Percentiles rank a stretch among this genome's conserved stretches.
Evolutionary conservation across 441 rosid species (phyloP).

Genomic region (Arabidopsis lyrata): DNA sequence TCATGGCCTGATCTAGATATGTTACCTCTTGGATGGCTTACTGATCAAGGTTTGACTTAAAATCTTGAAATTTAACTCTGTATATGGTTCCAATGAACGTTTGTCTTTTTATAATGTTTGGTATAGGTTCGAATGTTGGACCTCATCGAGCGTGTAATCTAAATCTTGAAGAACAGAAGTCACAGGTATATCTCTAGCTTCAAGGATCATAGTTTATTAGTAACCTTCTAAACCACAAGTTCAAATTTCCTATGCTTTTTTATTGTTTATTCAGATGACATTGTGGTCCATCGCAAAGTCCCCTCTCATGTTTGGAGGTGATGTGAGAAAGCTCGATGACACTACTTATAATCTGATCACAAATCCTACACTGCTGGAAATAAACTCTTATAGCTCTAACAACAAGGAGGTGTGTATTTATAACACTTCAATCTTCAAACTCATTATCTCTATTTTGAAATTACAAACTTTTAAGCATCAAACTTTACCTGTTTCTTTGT

Average conservation of each 20-base stretch:
- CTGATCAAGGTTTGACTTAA: constrained; percentile 65
- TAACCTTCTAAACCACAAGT: constrained; percentile 10
- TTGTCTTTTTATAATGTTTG: constrained; percentile 26
- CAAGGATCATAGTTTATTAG: neutral
- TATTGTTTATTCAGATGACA: constrained; percentile 68
- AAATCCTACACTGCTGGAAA: constrained; percentile 74
- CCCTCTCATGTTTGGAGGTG: constrained; percentile 98
- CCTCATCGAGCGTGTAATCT: constrained; percentile 81
- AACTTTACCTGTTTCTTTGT: constrained; percentile 28
- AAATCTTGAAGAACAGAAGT: constrained; percentile 69
- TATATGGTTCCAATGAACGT: constrained; percentile 7
- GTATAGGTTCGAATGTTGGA: constrained; percentile 71
- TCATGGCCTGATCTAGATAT: constrained; percentile 97
- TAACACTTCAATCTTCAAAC: constrained; percentile 13
- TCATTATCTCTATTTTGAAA: constrained; percentile 7
- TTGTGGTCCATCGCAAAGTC: constrained; percentile 96
- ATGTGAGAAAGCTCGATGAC: constrained; percentile 74
- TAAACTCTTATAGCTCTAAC: constrained; percentile 74
- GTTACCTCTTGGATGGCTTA: constrained; percentile 94
- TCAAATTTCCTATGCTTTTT: constrained; percentile 2
- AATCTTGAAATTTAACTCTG: neutral
- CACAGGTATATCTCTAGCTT: constrained; percentile 60
- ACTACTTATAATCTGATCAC: constrained; percentile 71
- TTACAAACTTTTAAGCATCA: constrained; percentile 2
- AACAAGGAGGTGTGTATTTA: constrained; percentile 70